Evolutionary conservation across 2,329 filamentous ascomycete species (phyloP).

Genomic region (Botryotinia globosa): DNA sequence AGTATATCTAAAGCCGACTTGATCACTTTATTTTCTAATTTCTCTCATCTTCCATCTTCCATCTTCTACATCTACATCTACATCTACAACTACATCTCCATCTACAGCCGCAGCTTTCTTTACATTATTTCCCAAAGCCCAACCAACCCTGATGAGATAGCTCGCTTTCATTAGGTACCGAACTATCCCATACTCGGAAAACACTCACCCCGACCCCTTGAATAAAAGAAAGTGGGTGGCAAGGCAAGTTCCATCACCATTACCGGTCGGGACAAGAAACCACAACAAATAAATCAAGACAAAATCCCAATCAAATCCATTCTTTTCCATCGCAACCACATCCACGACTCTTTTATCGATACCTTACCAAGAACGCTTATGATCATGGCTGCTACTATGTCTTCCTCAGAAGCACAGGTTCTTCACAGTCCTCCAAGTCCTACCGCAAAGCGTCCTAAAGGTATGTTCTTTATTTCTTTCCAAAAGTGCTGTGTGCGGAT

Average conservation of each 20-base stretch:
- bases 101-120: neutral
- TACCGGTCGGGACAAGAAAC: neutral
- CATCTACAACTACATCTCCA: neutral
- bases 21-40: neutral
- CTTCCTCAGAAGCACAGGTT: constrained; percentile 30
- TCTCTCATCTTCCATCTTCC: neutral
- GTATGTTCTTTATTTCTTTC: constrained; percentile 28
- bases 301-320: neutral
- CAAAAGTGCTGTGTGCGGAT: neutral
- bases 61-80: neutral
- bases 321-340: neutral
- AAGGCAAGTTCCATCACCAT: neutral
- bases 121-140: neutral
- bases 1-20: neutral
- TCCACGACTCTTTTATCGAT: neutral
- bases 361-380: rapidly evolving
- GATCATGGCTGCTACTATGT: constrained; percentile 28
- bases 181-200: neutral
- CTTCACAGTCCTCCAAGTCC: constrained; percentile 38
- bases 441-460: constrained; percentile 40
- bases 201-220: neutral
- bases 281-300: neutral
- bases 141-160: neutral
- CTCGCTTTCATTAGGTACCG: neutral
- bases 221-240: constrained; percentile 2